Evolutionary conservation across 805 yeast genomes (phyloP), one percentile per base, ranked within the genome.

Genomic region (Schwanniomyces sp.): DNA sequence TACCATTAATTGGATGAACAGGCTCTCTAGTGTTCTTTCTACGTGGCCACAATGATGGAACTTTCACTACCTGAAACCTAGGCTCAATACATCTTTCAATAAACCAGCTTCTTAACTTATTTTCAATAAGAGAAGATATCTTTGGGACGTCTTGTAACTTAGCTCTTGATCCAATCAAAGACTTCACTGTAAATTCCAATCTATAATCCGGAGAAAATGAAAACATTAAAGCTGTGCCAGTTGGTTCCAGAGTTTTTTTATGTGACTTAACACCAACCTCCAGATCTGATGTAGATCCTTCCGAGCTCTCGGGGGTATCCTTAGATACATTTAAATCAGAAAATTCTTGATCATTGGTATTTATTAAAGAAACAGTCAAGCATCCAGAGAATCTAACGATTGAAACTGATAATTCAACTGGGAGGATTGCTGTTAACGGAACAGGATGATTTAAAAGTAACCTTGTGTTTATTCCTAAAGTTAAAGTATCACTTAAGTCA

Each of bases 21-120:
- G 66, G 65, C 36, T 70, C 73, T 43, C 72, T 55, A 2, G 75
- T 70, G 44, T 70, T 71, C 45, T 69, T 64, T 34, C 69, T 59
- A 41, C 75, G 52, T 5, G 96, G 95, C 97, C 97, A 91, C 61
- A 91, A 69, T 41, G 89, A 85, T 3, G 98, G 99, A 28, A 94
- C 67, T 57, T 78, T 79, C 27, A 94, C 82, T 42, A 89, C 86
- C 63, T 91, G 96, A 58, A 86, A 92, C 55, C 96, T 77, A 1
- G 99, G 99, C 54, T 90, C 95, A 10, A 94, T 94, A 61, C 96
- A 90, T 52, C 97, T 75, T 56, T 92, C 97, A 14, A 85, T 84
- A 61, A 94, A 91, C 96, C 97, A 91, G 46, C 84, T 84, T 52
- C 94, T 78, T 34, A 94, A 76, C 50, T 85, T 85, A 48, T 81